Evolutionary conservation across 768 basidiomycete genomes (phyloP), one percentile per base, ranked within the genome.

Genomic region (Psilocybe tampanensis): DNA sequence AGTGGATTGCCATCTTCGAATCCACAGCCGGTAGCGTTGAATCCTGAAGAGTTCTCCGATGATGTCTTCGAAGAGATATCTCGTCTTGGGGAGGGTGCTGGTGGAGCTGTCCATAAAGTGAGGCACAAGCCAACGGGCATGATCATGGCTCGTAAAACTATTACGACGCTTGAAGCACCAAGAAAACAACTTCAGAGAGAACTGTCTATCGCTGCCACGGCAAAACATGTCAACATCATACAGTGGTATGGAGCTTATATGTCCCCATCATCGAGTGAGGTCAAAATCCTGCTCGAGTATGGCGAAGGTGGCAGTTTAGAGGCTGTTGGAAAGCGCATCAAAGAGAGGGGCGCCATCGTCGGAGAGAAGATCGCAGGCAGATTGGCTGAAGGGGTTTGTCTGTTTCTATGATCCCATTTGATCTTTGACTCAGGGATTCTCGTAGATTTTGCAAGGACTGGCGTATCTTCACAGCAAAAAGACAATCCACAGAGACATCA

Each of bases 401-500:
- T 39, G 17, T 47, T 49, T 60, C 11, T 24, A 47, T n/a, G 51
- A 54, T 58, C 11, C 24, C 50, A 34, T 32, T 24, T 26, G 11
- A 49, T 13, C 6, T 50, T 47, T 17, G 56, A 47, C 48, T 54
- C 60, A 43, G 48, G 52, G 29, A 62, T 24, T 55, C 56, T 47
- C 41, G 43, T 67, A 94, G 91, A 82, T 93, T 58, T 75, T 99
- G 43, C 88, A 92, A 72, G 97, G 97, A n/a, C 85, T 99, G 44
- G 84, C 86, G 22, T 98, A 98, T 71, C 83, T 99, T 44, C 94
- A 98, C 72, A 82, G 88, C 44, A 89, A 84, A 74, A 88, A 87
- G 68, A 95, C 95, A 45, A 98, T 99, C 60, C 97, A 99, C 71
- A 83, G 97, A 67, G 94, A 96, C 70, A 94, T 96, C 73, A 96